Evolutionary conservation across 176 grass and related monocot genomes (phyloP), one percentile per base, ranked within the genome.

Genomic region (Paspalum vaginatum): DNA sequence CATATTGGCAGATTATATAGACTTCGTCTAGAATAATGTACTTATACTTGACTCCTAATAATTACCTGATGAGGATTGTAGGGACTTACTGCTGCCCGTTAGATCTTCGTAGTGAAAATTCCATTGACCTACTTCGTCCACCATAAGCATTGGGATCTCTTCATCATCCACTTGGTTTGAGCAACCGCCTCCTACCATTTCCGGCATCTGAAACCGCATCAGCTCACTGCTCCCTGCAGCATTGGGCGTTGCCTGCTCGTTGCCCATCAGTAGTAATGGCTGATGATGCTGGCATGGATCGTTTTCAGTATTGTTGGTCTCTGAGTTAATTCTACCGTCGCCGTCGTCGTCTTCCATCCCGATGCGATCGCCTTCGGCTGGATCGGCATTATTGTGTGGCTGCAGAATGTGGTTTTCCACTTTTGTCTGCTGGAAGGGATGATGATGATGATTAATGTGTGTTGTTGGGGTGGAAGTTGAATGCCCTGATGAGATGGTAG

Each of bases 401-500:
- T 66, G 68, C 40, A 53, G 54, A 32, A 16, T 42, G 42, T 18
- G 9, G 55, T 16, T 45, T 58, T 67, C 59, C 60, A 46, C 64
- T 57, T 83, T 74, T 5, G 65, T 56, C 39, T 81, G 77, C 39
- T 81, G 77, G 17, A 68, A 78, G 24, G 44, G 22, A 0, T 73
- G 46, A 8, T 79, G 22, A 0, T 69, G 46, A 8, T 79, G 74
- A 62, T 79, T 78, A 43, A 32, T 83, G 59, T 84, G 76, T 1
- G 77, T 43, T 24, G 85, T 58, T 46, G 78, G 92, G 72, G 88
- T 91, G 48, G 92, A 99, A 17, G 88, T 94, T 68, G 95, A 98
- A 39, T 94, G 87, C 48, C 88, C 88, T 17, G 90, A 99, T 17
- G 90, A 99, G 25, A 91, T 41, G n/a, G 79, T 86, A 17, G 96